Evolutionary conservation across 768 basidiomycete species (phyloP).

Genomic region (Holtermanniella nyarrowii): DNA sequence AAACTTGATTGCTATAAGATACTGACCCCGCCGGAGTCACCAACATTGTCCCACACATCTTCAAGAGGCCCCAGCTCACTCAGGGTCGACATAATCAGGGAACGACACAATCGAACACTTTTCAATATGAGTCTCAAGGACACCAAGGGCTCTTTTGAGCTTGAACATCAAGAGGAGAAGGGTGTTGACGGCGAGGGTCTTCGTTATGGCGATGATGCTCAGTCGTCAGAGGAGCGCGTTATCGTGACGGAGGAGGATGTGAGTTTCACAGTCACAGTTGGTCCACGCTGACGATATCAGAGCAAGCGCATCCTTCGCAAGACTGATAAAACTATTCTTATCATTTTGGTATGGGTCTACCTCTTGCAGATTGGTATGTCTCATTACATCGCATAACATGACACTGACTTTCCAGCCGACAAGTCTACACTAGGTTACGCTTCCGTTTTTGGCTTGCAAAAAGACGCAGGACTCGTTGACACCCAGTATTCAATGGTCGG

Average conservation of each 20-base stretch:
- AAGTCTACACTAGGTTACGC: constrained; percentile 26
- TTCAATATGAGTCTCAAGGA: background rate
- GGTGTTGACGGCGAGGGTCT: background rate
- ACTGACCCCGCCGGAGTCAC: too few relatives aligned
- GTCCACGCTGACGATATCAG: too few relatives aligned
- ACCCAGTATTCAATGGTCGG: constrained; percentile 26
- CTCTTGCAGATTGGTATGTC: constrained; percentile 32
- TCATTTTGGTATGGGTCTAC: constrained; percentile 34
- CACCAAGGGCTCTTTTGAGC: constrained; percentile 23
- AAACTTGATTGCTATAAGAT: too few relatives aligned
- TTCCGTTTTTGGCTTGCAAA: constrained; percentile 32
- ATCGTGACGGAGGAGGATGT: constrained; percentile 34
- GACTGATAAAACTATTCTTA: constrained; percentile 28
- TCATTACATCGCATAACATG: background rate
- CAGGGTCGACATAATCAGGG: background rate
- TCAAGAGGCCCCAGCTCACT: too few relatives aligned
- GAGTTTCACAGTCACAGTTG: too few relatives aligned
- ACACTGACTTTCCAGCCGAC: background rate
- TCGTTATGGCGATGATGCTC: background rate
- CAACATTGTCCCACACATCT: too few relatives aligned
- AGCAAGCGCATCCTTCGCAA: constrained; percentile 22
- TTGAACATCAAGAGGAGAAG: background rate
- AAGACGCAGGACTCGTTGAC: constrained; percentile 17
- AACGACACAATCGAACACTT: background rate
- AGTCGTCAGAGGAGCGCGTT: background rate